Percentiles rank a stretch among this genome's conserved stretches.
Conservation (phyloP, 371 early-diverging fungal genomes). For the Syncephalastrum racemosum region DNA sequence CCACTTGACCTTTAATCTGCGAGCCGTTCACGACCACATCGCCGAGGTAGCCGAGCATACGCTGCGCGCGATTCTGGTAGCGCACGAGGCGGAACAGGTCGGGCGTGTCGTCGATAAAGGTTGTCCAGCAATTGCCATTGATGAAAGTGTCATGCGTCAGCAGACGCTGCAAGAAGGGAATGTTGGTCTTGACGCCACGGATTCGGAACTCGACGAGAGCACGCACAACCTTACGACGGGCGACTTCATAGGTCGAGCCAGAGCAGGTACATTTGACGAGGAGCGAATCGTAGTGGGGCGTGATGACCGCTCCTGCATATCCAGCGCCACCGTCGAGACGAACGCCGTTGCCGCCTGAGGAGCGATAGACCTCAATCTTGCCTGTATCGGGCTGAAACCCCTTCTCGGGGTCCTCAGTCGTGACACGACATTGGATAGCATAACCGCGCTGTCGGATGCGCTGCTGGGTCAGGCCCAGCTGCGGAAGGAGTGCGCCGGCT, state of each 20-base stretch:
- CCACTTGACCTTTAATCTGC: constrained; percentile 85
- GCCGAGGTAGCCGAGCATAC: constrained; percentile 84
- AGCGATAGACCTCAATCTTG: constrained; percentile 88
- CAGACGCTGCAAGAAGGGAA: constrained; percentile 87
- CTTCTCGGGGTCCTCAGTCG: constrained; percentile 88
- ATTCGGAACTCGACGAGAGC: constrained; percentile 93
- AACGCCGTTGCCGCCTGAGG: constrained; percentile 87
- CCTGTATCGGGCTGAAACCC: constrained; percentile 96
- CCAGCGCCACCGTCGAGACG: constrained; percentile 91
- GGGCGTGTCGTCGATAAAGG: constrained; percentile 95
- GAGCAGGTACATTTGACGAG: constrained; percentile 92
- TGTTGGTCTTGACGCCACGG: constrained; percentile 96
- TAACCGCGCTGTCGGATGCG: constrained; percentile 76
- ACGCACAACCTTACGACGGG: constrained; percentile 84
- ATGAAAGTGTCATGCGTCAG: constrained; percentile 79
- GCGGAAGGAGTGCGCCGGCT: constrained; percentile 76
- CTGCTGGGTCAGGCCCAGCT: constrained; percentile 83
- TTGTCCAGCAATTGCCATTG: constrained; percentile 88
- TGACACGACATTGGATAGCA: constrained; percentile 95
- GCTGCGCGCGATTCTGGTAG: constrained; percentile 85
- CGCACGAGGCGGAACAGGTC: constrained; percentile 76
- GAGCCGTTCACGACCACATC: constrained; percentile 94
- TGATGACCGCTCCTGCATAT: constrained; percentile 88
- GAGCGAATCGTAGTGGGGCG: constrained; percentile 95
- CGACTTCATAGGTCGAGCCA: constrained; percentile 83